Evolutionary conservation across 2,329 filamentous ascomycete species (phyloP), one percentile per base, ranked within the genome.

Genomic region (Fonsecaea erecta): DNA sequence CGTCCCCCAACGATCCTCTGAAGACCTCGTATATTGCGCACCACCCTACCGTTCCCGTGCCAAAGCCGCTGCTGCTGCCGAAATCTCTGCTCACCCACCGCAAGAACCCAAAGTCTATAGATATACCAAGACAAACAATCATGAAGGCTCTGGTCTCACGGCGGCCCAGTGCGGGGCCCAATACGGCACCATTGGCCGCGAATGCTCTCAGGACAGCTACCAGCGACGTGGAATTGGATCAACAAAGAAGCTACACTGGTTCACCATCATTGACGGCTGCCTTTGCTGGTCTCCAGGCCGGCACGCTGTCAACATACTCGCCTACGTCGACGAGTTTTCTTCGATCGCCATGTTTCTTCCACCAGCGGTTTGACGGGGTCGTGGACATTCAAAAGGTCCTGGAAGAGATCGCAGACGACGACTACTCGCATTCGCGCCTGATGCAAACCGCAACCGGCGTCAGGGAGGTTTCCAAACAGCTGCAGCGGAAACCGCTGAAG

Each of bases 371-470:
- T 75, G 95, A 97, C 73, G 93, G 97, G 75, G 92, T 93, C 8
- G 92, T 99, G 72, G 92, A 99, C 77, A 92, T 98, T 65, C 91
- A 95, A 72, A 95, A 91, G 78, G 93, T 99, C 5, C 84, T 99
- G 6, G 93, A 98, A 75, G 95, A 99, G 79, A 96, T 98, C 73
- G 89, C 88, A 60, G 85, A 88, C 70, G 92, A 96, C 73, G 92
- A 87, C 78, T 90, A 97, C 83, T 97, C 93, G 35, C 95, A 98
- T 79, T 97, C 92, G 9, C 88, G 93, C 60, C 86, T 99, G 48
- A 92, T 97, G 74, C 94, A 97, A 81, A 99, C 95, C 0, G 95
- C 95, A 57, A 96, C 92, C 0, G 91, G 93, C 53, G 95, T 99
- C 21, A 88, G 95, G 60, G 95, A 99, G 79, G 93, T 99, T 12